A percentile compares a stretch with the other conserved stretches of the same genome.
Evolutionary conservation across 768 basidiomycete species (phyloP).

Genomic region (Podaxis carcinomalis): DNA sequence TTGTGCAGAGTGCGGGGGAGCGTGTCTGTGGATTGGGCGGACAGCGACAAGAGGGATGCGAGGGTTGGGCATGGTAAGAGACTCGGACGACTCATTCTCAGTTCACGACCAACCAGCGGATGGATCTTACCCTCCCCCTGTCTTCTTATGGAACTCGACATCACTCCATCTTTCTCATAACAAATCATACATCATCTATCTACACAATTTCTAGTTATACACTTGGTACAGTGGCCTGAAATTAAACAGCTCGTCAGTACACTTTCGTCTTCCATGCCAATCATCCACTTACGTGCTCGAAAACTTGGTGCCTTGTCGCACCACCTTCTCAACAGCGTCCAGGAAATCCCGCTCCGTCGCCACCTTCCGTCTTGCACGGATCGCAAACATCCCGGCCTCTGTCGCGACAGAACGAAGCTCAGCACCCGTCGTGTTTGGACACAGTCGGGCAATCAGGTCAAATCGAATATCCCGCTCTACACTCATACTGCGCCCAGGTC

Average conservation of each 20-base stretch:
- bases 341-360: slow-evolving; percentile 97
- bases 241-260: slow-evolving; percentile 13
- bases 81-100: not conserved
- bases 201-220: slow-evolving; percentile 60
- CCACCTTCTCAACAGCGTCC: slow-evolving; percentile 98
- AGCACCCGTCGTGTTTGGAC: slow-evolving; percentile 98
- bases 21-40: not conserved
- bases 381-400: slow-evolving; percentile 99
- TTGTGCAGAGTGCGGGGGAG: slow-evolving; percentile 45
- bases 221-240: slow-evolving; percentile 85
- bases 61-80: not conserved
- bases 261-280: slow-evolving; percentile 8
- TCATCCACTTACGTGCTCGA: slow-evolving; percentile 77
- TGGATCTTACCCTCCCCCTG: not conserved
- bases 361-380: slow-evolving; percentile 92
- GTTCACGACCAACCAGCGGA: not conserved
- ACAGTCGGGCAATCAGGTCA: slow-evolving; percentile 93
- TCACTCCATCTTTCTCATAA: not conserved
- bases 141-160: not conserved
- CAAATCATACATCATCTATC: not conserved
- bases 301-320: slow-evolving; percentile 96
- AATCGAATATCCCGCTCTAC: slow-evolving; percentile 96
- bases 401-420: slow-evolving; percentile 96
- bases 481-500: slow-evolving; percentile 68
- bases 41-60: not conserved